Evolutionary conservation across 257 asterid species (phyloP).

Genomic region (Jaltomata sinuosa): DNA sequence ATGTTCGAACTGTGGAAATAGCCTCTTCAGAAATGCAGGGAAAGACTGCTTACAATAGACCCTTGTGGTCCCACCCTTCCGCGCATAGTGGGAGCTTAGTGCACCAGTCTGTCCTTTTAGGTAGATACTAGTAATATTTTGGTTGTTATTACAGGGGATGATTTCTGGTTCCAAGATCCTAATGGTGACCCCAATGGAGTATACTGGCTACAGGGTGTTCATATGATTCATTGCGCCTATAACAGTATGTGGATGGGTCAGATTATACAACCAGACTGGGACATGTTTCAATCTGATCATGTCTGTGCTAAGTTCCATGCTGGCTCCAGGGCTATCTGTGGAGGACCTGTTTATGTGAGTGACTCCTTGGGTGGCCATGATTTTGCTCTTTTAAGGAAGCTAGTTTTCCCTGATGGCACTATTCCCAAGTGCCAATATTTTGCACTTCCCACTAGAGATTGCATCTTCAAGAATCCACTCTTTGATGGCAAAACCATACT

Average conservation of each 20-base stretch:
- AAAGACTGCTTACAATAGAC: neutral
- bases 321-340: constrained; percentile 31
- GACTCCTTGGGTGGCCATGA: constrained; percentile 57
- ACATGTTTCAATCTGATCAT: constrained; percentile 35
- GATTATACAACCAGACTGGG: constrained; percentile 36
- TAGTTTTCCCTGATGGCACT: constrained; percentile 60
- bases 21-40: neutral
- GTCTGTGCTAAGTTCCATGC: constrained; percentile 30
- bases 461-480: constrained; percentile 52
- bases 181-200: constrained; percentile 28
- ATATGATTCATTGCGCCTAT: constrained; percentile 33
- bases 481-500: constrained; percentile 61
- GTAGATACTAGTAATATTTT: neutral
- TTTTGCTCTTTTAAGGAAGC: constrained; percentile 46
- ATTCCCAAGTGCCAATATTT: constrained; percentile 49
- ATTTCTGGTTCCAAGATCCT: constrained; percentile 31
- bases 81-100: neutral
- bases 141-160: constrained; percentile 17
- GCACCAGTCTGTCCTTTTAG: neutral
- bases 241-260: constrained; percentile 35
- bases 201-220: constrained; percentile 32
- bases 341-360: constrained; percentile 28
- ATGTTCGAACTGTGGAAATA: accelerated
- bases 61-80: neutral
- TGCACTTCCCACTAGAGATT: constrained; percentile 60